Conservation (phyloP, 2,329 filamentous ascomycete genomes). For the Ceratocystis huliohia region DNA sequence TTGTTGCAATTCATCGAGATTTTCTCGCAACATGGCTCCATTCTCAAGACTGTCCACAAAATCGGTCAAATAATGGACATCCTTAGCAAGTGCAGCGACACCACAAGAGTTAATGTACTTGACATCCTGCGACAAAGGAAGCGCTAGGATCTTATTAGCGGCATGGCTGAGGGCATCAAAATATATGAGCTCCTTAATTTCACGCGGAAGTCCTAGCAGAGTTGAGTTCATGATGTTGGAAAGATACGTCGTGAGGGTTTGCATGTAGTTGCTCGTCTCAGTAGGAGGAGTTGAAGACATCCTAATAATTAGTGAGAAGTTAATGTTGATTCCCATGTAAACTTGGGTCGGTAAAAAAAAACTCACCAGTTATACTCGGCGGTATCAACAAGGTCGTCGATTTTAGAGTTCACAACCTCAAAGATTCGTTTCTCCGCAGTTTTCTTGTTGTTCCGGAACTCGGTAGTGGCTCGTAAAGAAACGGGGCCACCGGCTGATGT, state of each 20-base stretch:
- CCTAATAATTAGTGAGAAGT: constrained; percentile 29
- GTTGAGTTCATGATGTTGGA: constrained; percentile 96
- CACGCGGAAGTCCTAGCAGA: constrained; percentile 77
- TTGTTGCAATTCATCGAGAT: constrained; percentile 85
- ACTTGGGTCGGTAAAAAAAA: background rate
- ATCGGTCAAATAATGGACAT: constrained; percentile 69
- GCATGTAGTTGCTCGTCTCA: constrained; percentile 87
- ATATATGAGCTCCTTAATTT: constrained; percentile 96
- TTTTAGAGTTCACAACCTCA: constrained; percentile 96
- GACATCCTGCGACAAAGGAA: constrained; percentile 67
- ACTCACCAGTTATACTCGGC: constrained; percentile 86
- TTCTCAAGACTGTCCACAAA: constrained; percentile 84
- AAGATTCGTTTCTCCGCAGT: constrained; percentile 96
- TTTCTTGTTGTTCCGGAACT: constrained; percentile 84
- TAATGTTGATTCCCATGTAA: background rate
- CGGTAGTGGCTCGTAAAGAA: constrained; percentile 66
- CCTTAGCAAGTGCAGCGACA: constrained; percentile 64
- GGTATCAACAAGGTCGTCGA: constrained; percentile 91
- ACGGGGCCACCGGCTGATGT: constrained; percentile 69
- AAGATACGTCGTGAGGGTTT: constrained; percentile 82
- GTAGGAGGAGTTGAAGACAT: constrained; percentile 44
- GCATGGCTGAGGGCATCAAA: constrained; percentile 92
- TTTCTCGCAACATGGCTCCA: constrained; percentile 69
- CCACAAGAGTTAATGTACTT: constrained; percentile 79
- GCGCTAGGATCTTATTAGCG: constrained; percentile 65